Conservation (phyloP, 2,329 filamentous ascomycete species). For the Alternaria sp. region DNA sequence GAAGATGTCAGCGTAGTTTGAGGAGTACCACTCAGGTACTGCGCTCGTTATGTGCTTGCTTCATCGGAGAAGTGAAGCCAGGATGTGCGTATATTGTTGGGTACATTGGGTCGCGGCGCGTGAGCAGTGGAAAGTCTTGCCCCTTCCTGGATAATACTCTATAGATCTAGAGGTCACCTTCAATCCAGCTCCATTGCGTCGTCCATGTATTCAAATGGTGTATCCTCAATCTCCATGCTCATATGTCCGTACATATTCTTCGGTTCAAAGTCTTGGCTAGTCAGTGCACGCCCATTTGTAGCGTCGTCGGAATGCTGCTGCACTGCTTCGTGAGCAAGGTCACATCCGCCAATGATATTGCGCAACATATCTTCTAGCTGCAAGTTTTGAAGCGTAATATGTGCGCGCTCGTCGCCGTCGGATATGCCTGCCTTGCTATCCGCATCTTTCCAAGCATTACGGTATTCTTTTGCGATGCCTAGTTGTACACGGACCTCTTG, state of each 20-base stretch:
- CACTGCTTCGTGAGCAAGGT: conserved; percentile 61
- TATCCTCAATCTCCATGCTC: conserved; percentile 31
- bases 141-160: background rate
- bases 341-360: conserved; percentile 66
- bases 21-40: background rate
- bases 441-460: conserved; percentile 77
- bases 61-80: background rate
- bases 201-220: conserved; percentile 45
- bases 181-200: conserved; percentile 50
- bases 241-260: conserved; percentile 10
- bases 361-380: conserved; percentile 68
- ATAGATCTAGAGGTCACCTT: background rate
- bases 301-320: conserved; percentile 17
- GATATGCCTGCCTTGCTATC: conserved; percentile 53
- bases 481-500: conserved; percentile 67
- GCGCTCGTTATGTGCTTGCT: background rate
- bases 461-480: conserved; percentile 71
- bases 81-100: background rate
- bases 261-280: conserved; percentile 34
- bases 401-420: conserved; percentile 34
- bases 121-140: background rate
- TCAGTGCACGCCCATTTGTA: conserved; percentile 17
- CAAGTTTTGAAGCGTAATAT: conserved; percentile 64
- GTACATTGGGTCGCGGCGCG: background rate
- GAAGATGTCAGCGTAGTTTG: background rate